Evolutionary conservation across 2,329 filamentous ascomycete species (phyloP).

Genomic region (Mycogone perniciosa): DNA sequence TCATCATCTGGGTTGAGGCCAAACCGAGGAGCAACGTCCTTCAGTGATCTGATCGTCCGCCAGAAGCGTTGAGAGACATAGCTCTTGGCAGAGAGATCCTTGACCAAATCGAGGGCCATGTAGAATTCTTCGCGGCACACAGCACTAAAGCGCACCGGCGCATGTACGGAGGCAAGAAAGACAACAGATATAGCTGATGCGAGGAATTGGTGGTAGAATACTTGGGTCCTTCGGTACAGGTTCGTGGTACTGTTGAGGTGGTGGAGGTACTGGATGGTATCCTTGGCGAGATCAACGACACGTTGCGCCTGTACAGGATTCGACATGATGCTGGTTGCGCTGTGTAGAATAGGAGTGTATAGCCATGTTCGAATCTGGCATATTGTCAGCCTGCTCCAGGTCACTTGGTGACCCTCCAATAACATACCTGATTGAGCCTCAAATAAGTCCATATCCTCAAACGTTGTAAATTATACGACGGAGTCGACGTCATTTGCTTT

Average conservation of each 20-base stretch:
- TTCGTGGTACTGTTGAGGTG: slow-evolving; percentile 66
- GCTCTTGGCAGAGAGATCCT: slow-evolving; percentile 63
- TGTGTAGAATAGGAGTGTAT: slow-evolving; percentile 81
- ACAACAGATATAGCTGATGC: slow-evolving; percentile 68
- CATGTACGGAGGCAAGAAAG: slow-evolving; percentile 70
- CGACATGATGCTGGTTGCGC: slow-evolving; percentile 72
- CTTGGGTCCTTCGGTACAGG: slow-evolving; percentile 64
- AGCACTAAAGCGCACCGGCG: slow-evolving; percentile 63
- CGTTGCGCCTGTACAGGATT: slow-evolving; percentile 68
- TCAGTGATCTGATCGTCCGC: slow-evolving; percentile 64
- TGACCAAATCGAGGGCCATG: slow-evolving; percentile 67
- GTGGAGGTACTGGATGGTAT: slow-evolving; percentile 66
- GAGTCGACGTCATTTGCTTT: slow-evolving; percentile 46
- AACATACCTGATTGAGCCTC: slow-evolving; percentile 65
- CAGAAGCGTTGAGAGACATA: slow-evolving; percentile 68
- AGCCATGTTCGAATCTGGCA: slow-evolving; percentile 71
- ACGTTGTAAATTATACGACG: slow-evolving; percentile 62
- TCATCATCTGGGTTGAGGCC: slow-evolving; percentile 49
- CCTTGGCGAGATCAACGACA: slow-evolving; percentile 67
- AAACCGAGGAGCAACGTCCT: slow-evolving; percentile 64
- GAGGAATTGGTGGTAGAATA: slow-evolving; percentile 76
- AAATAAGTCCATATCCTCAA: slow-evolving; percentile 80
- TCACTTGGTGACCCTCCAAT: neutral
- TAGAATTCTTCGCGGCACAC: slow-evolving; percentile 71
- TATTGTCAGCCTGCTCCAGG: slow-evolving; percentile 6